Base-by-base conservation (phyloP, 352 stramenopile genomes). In the Phytopythium cucurbitacearum region DNA sequence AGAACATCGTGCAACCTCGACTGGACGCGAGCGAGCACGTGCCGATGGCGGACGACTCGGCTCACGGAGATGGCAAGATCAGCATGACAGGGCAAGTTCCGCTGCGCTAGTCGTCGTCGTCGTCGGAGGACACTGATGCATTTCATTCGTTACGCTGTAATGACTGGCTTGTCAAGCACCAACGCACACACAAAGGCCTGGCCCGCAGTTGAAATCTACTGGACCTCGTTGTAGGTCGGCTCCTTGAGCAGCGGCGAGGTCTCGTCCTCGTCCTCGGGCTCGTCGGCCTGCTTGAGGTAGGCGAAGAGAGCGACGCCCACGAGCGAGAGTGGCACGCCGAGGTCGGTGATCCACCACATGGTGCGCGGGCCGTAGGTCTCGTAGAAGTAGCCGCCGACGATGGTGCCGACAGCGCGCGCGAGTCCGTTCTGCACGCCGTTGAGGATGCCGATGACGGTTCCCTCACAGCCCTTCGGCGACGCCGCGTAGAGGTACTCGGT, bases 311-410 rank as follows among this genome's bases (percentile, higher is more conserved):
- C 60, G 5, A 93, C 52, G 11, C 71, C 74, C 3, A 85, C 7
- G 9, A 89, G 64, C 32, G 78, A 71, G 12, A 91, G 64, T 0
- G 83, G 83, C 43, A 91, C 83, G 15, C 78, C 78, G 5, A 88
- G 48, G 45, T 87, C 76, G 3, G 80, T 77, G 36, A 84, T 60
- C 15, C 83, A 52, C 80, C 83, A 93, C 78, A 93, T 89, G 2
- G 55, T 74, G 34, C 60, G 64, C 1, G 78, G 72, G 10, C 73
- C 79, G 52, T 81, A 88, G 62, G 76, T 52, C 48, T 93, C 63
- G 67, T 91, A 93, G 28, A 93, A 77, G 64, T 77, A 89, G 40
- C 83, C 83, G 11, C 83, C 80, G 11, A 91, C 66, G 21, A 93
- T 65, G 47, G 80, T 91, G 11, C 78, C 83, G 7, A 70, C 58